Evolutionary conservation across 2,329 filamentous ascomycete species (phyloP), one percentile per base, ranked within the genome.

Genomic region (Cercospora nicotianae): DNA sequence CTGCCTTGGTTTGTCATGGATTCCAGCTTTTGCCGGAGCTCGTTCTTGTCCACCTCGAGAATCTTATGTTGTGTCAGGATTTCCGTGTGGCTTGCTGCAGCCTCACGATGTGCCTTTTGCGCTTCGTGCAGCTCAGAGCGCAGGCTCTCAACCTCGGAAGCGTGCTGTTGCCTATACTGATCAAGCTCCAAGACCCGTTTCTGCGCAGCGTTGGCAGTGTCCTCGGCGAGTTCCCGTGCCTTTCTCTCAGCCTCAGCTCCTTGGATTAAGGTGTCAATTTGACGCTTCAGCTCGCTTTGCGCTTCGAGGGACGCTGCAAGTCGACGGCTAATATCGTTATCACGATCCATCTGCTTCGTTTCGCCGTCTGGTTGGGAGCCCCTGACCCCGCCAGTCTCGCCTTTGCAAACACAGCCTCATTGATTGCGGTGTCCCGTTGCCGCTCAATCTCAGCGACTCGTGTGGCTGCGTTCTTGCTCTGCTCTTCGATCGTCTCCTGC

Each of bases 401-500:
- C 77, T 96, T 97, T 36, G 94, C 92, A 79, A 98, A 98, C 0
- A 95, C 91, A 0, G 95, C 95, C 81, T 99, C 96, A 74, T 90
- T 91, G 64, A 99, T 90, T n/a, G 95, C 95, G 48, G 91, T 89
- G 80, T 99, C 95, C 61, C 96, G 87, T 81, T 99, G 95, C 77
- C 92, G 94, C 78, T 99, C 95, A 1, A 96, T 91, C 77, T 97
- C 94, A 1, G 94, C 94, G 69, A 99, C 94, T 69, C 94, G 89
- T 78, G 91, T 94, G 0, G 94, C 93, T 8, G 95, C 94, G 65
- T 92, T 83, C 7, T 92, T 85, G 12, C 93, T 91, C 81, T 98
- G 95, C 73, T 92, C 89, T 73, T 97, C 94, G 60, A 99, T 91
- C 0, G 93, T 92, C 13, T 85, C 88, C 78, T 99, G 96, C 53